phyloP scores from a whole-genome alignment of 2,329 filamentous ascomycete genomes.

The Sporothrix protearum region DNA sequence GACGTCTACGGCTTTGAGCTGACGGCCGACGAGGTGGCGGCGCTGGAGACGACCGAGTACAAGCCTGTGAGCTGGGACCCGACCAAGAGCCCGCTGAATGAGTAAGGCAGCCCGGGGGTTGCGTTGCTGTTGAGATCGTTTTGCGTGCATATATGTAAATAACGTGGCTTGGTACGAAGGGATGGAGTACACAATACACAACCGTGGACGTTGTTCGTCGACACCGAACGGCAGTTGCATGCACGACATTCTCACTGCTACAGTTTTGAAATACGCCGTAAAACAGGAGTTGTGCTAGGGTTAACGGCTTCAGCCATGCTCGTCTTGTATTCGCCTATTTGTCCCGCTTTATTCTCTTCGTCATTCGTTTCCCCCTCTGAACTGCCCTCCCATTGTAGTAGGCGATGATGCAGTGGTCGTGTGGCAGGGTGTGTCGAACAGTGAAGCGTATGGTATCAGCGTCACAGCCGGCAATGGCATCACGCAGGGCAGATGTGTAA shows the following conservation, averaged over 20 bases:
- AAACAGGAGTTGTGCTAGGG: too few relatives aligned
- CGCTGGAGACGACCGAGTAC: conserved; percentile 37
- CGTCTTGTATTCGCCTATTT: too few relatives aligned
- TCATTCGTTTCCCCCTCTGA: neutral
- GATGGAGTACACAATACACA: too few relatives aligned
- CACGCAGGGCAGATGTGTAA: conserved; percentile 16
- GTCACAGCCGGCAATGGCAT: neutral
- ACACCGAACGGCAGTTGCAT: neutral
- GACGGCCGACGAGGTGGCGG: conserved; percentile 53
- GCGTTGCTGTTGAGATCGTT: too few relatives aligned
- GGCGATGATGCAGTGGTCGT: neutral
- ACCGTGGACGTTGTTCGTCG: neutral
- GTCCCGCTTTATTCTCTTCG: too few relatives aligned
- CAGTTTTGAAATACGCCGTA: neutral
- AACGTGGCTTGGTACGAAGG: neutral
- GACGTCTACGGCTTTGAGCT: conserved; percentile 61
- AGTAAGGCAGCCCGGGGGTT: neutral
- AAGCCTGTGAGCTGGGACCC: conserved; percentile 35
- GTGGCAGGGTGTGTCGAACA: neutral
- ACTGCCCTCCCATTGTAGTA: neutral
- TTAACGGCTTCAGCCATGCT: too few relatives aligned
- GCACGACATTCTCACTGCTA: neutral
- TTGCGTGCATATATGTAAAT: neutral
- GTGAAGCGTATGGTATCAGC: neutral
- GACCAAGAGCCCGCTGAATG: conserved; percentile 26